Evolutionary conservation across 1,284 basidiomycete genomes (phyloP).

Genomic region (Irpex sp.): DNA sequence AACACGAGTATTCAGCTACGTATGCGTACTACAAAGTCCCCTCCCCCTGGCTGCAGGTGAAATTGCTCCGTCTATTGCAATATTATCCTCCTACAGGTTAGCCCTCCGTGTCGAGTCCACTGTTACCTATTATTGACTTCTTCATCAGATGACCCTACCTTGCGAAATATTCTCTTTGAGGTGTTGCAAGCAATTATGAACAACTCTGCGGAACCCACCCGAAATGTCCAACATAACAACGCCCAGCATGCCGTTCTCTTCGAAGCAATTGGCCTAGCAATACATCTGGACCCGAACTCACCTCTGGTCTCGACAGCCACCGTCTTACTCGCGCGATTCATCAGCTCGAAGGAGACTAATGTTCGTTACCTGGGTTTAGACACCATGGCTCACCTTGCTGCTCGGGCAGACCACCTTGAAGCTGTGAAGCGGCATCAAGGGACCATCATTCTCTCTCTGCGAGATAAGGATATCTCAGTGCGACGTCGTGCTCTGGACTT

Average conservation of each 20-base stretch:
- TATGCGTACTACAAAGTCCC: conserved; percentile 98
- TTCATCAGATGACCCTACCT: conserved; percentile 73
- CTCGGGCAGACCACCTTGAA: conserved; percentile 85
- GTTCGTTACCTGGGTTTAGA: conserved; percentile 97
- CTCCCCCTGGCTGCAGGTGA: conserved; percentile 97
- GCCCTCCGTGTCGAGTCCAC: conserved; percentile 16
- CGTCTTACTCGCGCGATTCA: conserved; percentile 90
- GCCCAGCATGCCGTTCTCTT: conserved; percentile 98
- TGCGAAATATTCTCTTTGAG: conserved; percentile 75
- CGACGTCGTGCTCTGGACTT: conserved; percentile 92
- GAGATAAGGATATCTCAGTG: conserved; percentile 98
- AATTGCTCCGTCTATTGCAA: conserved; percentile 89
- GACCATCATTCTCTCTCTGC: conserved; percentile 91
- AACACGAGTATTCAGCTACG: conserved; percentile 83
- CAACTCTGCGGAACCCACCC: conserved; percentile 87
- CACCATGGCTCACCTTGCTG: conserved; percentile 97
- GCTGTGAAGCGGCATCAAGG: conserved; percentile 95
- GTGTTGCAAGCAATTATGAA: conserved; percentile 91
- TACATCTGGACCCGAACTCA: conserved; percentile 93
- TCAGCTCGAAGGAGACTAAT: conserved; percentile 97
- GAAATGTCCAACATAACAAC: conserved; percentile 98
- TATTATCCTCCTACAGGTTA: conserved; percentile 93
- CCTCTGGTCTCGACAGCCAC: conserved; percentile 89
- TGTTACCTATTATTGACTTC: neutral
- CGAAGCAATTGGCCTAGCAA: conserved; percentile 96